A percentile compares a stretch with the other conserved stretches of the same genome.
phyloP scores from a whole-genome alignment of 179 eudicot species.

The Silene coronaria region DNA sequence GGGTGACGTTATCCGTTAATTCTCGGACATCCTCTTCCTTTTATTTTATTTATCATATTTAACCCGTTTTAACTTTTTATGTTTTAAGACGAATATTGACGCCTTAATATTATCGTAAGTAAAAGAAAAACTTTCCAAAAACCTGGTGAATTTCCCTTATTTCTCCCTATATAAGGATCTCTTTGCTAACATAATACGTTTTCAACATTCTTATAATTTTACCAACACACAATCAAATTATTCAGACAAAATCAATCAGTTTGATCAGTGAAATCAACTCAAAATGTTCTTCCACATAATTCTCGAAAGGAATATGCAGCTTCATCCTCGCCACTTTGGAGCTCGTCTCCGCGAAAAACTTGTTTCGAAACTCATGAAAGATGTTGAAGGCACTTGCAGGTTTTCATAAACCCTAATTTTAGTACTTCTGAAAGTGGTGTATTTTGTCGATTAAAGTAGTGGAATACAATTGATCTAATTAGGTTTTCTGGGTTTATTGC shows the following conservation, averaged over 20 bases:
- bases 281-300: constrained; percentile 89
- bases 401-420: constrained; percentile 27
- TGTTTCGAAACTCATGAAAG: constrained; percentile 76
- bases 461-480: constrained; percentile 1
- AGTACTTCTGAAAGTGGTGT: not conserved
- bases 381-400: constrained; percentile 99
- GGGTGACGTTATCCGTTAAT: too few species aligned
- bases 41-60: too few species aligned
- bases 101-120: too few species aligned
- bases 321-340: constrained; percentile 92
- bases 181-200: too few species aligned
- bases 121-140: too few species aligned
- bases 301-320: constrained; percentile 86
- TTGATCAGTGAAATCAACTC: not conserved
- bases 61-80: too few species aligned
- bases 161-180: too few species aligned
- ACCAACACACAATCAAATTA: not conserved
- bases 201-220: too few species aligned
- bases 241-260: not conserved
- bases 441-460: not conserved
- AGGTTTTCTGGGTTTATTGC: constrained; percentile 17
- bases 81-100: too few species aligned
- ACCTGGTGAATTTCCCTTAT: too few species aligned
- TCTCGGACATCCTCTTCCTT: too few species aligned
- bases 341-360: constrained; percentile 86